A percentile compares a stretch with the other conserved stretches of the same genome.
phyloP scores from a whole-genome alignment of 75 land plant species.

The Sequoiadendron giganteum region DNA sequence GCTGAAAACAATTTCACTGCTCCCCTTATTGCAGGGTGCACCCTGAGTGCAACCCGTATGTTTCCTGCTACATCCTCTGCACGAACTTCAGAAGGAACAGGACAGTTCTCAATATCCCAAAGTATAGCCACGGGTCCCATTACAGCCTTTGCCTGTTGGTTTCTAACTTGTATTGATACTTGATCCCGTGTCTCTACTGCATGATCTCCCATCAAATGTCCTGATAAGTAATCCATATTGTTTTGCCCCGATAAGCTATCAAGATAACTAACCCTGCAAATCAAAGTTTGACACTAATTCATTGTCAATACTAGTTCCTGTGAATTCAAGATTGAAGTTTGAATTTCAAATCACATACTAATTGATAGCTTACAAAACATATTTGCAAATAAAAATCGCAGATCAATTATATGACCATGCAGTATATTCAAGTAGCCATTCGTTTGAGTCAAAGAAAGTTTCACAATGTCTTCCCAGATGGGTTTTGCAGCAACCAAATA shows the following conservation, averaged over 20 bases:
- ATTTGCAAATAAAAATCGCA: background rate
- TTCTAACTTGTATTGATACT: background rate
- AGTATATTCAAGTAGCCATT: background rate
- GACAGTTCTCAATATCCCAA: constrained; percentile 97
- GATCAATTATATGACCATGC: background rate
- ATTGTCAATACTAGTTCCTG: background rate
- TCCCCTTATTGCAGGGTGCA: constrained; percentile 73
- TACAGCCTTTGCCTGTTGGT: background rate
- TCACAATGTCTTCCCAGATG: background rate
- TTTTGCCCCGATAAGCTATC: background rate
- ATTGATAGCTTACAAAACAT: background rate
- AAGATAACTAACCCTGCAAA: constrained; percentile 2
- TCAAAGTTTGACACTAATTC: background rate
- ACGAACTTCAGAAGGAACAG: constrained; percentile 77
- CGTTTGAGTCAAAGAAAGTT: background rate
- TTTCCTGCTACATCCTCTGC: constrained; percentile 94
- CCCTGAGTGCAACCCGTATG: constrained; percentile 76
- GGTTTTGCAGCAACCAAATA: background rate
- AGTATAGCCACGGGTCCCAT: constrained; percentile 72
- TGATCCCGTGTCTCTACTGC: background rate
- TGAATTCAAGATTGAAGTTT: background rate
- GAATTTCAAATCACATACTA: background rate
- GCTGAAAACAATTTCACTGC: constrained; percentile 88
- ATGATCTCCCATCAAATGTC: background rate
- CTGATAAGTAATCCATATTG: background rate